phyloP scores from a whole-genome alignment of 495 filamentous ascomycete species.

The Daldinia caldariorum region DNA sequence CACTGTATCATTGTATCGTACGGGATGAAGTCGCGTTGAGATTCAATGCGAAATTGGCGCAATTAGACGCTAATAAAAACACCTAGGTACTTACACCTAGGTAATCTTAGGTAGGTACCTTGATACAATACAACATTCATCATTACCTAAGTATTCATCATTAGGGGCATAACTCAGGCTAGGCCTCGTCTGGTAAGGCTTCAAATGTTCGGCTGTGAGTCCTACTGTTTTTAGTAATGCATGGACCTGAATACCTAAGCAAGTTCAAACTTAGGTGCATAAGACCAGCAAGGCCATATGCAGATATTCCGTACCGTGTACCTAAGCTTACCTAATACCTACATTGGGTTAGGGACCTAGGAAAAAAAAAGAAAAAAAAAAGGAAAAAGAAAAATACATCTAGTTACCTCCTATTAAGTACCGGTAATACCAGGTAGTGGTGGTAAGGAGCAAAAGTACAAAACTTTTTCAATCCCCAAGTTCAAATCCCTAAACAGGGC shows the following conservation, averaged over 20 bases:
- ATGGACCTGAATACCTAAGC: too few relatives aligned
- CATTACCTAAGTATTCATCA: constrained; percentile 4
- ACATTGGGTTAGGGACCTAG: too few relatives aligned
- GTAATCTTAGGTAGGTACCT: too few relatives aligned
- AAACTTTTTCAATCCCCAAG: constrained; percentile 1
- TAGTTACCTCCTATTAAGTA: too few relatives aligned
- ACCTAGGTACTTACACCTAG: too few relatives aligned
- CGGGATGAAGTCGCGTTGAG: not conserved
- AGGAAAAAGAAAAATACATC: too few relatives aligned
- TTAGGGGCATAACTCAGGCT: not conserved
- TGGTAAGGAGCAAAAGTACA: not conserved
- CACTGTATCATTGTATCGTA: too few relatives aligned
- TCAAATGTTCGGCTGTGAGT: not conserved
- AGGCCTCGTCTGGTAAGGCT: not conserved
- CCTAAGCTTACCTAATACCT: not conserved
- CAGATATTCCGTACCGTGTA: not conserved
- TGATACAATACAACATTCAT: not conserved
- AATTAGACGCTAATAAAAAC: constrained; percentile 4
- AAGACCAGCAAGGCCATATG: too few relatives aligned
- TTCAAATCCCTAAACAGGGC: not conserved
- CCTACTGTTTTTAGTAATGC: not conserved
- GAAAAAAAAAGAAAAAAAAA: too few relatives aligned
- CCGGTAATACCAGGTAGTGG: too few relatives aligned
- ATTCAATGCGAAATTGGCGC: not conserved
- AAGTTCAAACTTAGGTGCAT: too few relatives aligned